Percentiles rank a stretch among this genome's conserved stretches.
Evolutionary conservation across 495 filamentous ascomycete genomes (phyloP).

Genomic region (Lasiosphaeria miniovina): DNA sequence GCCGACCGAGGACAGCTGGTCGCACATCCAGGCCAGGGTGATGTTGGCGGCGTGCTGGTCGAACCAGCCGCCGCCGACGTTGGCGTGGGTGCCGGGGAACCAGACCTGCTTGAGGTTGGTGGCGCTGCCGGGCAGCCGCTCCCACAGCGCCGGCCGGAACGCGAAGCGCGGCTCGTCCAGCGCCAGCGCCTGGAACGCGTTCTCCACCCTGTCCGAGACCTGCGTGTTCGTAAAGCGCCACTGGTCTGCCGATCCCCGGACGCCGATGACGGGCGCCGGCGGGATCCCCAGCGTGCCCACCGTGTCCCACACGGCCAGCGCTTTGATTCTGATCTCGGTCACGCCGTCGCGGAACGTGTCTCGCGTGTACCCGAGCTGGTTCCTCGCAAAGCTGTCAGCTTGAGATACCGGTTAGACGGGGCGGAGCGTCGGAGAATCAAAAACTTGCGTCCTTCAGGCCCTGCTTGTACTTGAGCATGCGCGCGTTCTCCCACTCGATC

Average conservation of each 20-base stretch:
- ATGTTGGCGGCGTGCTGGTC: conserved; percentile 36
- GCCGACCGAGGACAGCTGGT: conserved; percentile 33
- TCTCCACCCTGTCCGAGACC: conserved; percentile 53
- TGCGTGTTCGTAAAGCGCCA: conserved; percentile 57
- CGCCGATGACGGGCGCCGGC: conserved; percentile 33
- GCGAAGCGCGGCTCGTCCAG: conserved; percentile 64
- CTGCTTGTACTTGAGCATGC: conserved; percentile 27
- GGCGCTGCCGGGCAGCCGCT: conserved; percentile 26
- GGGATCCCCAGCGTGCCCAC: conserved; percentile 38
- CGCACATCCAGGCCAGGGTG: conserved; percentile 36
- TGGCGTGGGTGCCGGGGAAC: conserved; percentile 66
- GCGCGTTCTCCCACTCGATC: conserved; percentile 26
- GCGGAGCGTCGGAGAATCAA: neutral
- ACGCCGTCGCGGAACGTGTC: conserved; percentile 26
- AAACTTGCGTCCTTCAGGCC: conserved; percentile 21
- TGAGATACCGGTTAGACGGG: too few relatives aligned
- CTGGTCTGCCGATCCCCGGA: conserved; percentile 31
- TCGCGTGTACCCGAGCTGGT: conserved; percentile 24
- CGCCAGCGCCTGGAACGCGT: conserved; percentile 70
- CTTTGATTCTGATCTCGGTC: conserved; percentile 37
- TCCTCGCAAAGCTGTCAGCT: neutral
- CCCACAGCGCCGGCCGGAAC: conserved; percentile 64
- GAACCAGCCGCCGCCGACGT: conserved; percentile 54
- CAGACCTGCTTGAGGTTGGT: conserved; percentile 61
- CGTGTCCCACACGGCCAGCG: conserved; percentile 39